Base-by-base conservation (phyloP, 2,329 filamentous ascomycete genomes). In the Ustilaginoidea virens region DNA sequence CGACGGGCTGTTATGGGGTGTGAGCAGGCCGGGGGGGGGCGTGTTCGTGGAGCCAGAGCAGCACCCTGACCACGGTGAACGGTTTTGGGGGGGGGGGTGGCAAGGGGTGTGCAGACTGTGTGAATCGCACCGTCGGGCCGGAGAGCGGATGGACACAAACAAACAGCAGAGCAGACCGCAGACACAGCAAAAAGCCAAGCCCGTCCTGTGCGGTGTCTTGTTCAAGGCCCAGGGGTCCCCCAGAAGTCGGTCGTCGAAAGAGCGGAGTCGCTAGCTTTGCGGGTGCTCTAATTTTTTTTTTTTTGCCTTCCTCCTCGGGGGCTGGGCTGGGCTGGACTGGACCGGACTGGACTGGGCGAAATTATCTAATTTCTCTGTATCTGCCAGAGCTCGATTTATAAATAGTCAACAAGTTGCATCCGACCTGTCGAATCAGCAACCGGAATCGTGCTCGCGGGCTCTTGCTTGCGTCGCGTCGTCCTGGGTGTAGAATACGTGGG, bases 11-110 rank as follows among this genome's bases (percentile, higher is more conserved):
- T 7, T 7, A 21, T 21, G 17, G 51, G 48, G 52, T 53, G 22
- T 38, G 38, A 34, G 42, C 40, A 39, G 39, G 37, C 40, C 37
- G 35, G 42, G 41, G 37, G 33, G 42, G 40, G 40, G 34, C n/a
- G 33, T 25, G 32, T 12, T 23, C 7, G 19, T 21, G 19, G 11
- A 21, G 19, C n/a, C n/a, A n/a, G n/a, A n/a, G n/a, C 16, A n/a
- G n/a, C 17, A 27, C 16, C 17, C 16, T 18, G 4, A 12, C 25
- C n/a, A n/a, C n/a, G n/a, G n/a, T n/a, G n/a, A n/a, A n/a, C n/a
- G n/a, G n/a, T n/a, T n/a, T n/a, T 18, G 5, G 16, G 15, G n/a
- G 24, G 14, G n/a, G n/a, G n/a, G n/a, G n/a, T n/a, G n/a, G n/a
- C n/a, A n/a, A n/a, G n/a, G n/a, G n/a, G n/a, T n/a, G n/a, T n/a